Base-by-base conservation (phyloP, 225 moss, liverwort and hornwort genomes). In the Bryum argenteum region DNA sequence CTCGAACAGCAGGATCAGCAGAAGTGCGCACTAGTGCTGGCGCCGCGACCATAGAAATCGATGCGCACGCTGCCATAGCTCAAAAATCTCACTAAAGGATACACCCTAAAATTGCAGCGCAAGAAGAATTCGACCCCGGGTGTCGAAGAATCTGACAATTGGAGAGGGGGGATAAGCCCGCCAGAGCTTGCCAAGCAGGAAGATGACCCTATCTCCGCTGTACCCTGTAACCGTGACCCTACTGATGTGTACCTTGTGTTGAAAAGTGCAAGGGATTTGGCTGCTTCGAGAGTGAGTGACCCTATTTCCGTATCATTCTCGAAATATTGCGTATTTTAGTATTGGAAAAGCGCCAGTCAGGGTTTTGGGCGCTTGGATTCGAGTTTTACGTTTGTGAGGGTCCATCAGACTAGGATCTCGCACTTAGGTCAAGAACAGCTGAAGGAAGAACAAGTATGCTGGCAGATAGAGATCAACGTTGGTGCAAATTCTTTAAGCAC, bases 1-100 rank as follows among this genome's bases (percentile, higher is more conserved):
- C 58, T 13, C 51, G 50, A 54, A 19, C 58, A 15, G 54, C 71
- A 12, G 67, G 48, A 60, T 22, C 5, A 19, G 58, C n/a, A 63
- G 50, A 3, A 13, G 12, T 37, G 65, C 45, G 75, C 60, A 55
- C 64, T 11, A 48, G 26, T 47, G 52, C 53, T 20, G 81, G 70
- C 47, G 45, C 75, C 72, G 73, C 70, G 45, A 73, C 47, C 14
- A 47, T 62, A 21, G 76, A 33, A 70, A 70, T 51, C 47, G 81
- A 72, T 44, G 71, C n/a, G 41, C 67, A 78, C 45, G 64, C 52
- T 56, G 76, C 72, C 81, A 81, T 85, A 37, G 47, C 47, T 47
- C 51, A 14, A 1, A 47, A 47, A 47, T 14, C 16, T 47, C 3
- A 3, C 15, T 15, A 47, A 15, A 16, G 5, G 12, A 12, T 14